phyloP scores from a whole-genome alignment of 805 yeast genomes.

The Scheffersomyces ergatensis region DNA sequence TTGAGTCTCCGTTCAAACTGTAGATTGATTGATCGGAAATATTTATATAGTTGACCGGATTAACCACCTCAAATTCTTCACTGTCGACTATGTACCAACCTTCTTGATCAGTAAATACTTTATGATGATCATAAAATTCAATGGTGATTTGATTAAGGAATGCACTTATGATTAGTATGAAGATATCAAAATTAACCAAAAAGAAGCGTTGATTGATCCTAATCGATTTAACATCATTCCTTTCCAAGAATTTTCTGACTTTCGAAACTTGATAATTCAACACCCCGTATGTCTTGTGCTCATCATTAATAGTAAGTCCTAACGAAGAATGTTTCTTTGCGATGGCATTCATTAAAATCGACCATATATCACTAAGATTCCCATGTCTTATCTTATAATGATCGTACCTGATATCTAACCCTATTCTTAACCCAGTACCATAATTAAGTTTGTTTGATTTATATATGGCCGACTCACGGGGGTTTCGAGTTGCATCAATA shows the following conservation, averaged over 20 bases:
- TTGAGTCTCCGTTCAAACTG: background rate
- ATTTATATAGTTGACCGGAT: background rate
- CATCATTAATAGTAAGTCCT: constrained; percentile 19
- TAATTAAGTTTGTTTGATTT: constrained; percentile 74
- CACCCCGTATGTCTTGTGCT: constrained; percentile 4
- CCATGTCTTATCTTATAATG: constrained; percentile 74
- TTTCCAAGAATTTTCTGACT: constrained; percentile 14
- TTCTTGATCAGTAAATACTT: constrained; percentile 3
- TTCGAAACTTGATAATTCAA: constrained; percentile 25
- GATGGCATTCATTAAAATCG: constrained; percentile 36
- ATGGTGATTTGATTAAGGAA: constrained; percentile 42
- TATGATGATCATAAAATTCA: constrained; percentile 29
- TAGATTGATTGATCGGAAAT: background rate
- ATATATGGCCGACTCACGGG: constrained; percentile 71
- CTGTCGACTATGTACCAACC: constrained; percentile 1
- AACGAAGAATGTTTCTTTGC: constrained; percentile 13
- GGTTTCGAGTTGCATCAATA: constrained; percentile 59
- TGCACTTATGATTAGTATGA: constrained; percentile 42
- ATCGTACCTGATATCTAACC: constrained; percentile 59
- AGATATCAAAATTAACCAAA: constrained; percentile 25
- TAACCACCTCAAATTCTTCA: constrained; percentile 2
- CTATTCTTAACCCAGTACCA: constrained; percentile 66
- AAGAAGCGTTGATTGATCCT: constrained; percentile 23
- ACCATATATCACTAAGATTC: constrained; percentile 72
- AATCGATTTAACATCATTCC: constrained; percentile 12